Evolutionary conservation across 2,329 filamentous ascomycete species (phyloP).

Genomic region (Colletotrichum sp.): DNA sequence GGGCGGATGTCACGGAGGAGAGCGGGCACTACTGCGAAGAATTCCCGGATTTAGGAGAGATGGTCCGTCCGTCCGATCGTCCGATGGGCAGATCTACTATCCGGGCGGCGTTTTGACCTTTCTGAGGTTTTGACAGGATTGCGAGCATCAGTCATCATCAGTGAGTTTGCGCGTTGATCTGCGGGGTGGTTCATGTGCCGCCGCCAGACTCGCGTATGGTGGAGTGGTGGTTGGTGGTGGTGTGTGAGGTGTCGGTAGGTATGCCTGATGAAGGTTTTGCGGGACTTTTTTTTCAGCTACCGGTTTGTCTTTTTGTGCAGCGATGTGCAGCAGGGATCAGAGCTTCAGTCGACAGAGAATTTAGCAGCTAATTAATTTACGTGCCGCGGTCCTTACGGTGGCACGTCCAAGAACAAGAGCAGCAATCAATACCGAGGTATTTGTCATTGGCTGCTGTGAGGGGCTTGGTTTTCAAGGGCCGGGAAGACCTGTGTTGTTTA

Average conservation of each 20-base stretch:
- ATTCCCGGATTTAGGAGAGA: background rate
- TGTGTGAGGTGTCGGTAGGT: background rate
- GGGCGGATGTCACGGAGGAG: slow-evolving; percentile 9
- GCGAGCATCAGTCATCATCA: background rate
- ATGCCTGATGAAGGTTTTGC: background rate
- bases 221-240: background rate
- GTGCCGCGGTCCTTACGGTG: background rate
- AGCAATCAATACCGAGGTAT: background rate
- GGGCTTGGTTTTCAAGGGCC: background rate
- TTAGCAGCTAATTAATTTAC: background rate
- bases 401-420: background rate
- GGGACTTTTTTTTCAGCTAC: background rate
- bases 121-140: background rate
- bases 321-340: background rate
- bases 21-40: background rate
- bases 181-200: background rate
- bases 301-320: background rate
- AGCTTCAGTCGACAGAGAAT: background rate
- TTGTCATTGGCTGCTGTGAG: background rate
- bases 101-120: background rate
- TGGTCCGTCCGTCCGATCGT: background rate
- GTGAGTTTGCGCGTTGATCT: background rate
- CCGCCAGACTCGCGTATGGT: background rate
- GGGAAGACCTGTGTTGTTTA: background rate
- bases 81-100: background rate